Evolutionary conservation across 495 filamentous ascomycete species (phyloP).

Genomic region (Astrothelium subdiscretum): DNA sequence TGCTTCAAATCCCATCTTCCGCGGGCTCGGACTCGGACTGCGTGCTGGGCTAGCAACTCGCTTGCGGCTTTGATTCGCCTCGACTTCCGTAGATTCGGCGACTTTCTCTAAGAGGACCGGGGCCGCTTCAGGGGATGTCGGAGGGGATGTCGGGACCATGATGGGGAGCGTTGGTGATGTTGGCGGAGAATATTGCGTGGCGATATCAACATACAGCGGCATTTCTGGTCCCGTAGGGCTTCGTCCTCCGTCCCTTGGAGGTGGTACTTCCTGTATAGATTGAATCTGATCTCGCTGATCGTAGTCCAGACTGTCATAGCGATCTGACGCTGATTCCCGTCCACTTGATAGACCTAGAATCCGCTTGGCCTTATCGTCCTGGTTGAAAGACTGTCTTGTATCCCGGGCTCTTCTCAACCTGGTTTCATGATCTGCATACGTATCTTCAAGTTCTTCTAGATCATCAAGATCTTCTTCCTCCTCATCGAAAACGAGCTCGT

Average conservation of each 20-base stretch:
- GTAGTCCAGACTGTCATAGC: neutral
- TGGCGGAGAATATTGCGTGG: slow-evolving; percentile 72
- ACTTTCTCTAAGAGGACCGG: neutral
- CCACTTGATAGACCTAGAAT: slow-evolving; percentile 18
- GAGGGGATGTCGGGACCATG: neutral
- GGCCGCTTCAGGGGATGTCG: neutral
- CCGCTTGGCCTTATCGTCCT: slow-evolving; percentile 32
- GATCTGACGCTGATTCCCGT: slow-evolving; percentile 9
- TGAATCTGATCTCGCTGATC: neutral
- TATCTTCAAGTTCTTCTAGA: slow-evolving; percentile 27
- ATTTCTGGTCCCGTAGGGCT: slow-evolving; percentile 3
- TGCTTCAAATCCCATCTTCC: neutral
- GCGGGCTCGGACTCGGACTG: neutral
- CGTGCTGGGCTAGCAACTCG: slow-evolving; percentile 30
- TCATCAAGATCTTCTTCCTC: slow-evolving; percentile 55
- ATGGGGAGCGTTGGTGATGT: slow-evolving; percentile 49
- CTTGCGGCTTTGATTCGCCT: slow-evolving; percentile 62
- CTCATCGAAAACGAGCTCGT: slow-evolving; percentile 78
- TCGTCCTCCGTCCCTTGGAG: slow-evolving; percentile 1
- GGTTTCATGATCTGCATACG: slow-evolving; percentile 29
- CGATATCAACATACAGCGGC: slow-evolving; percentile 53
- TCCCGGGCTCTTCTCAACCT: slow-evolving; percentile 21
- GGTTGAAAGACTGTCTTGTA: slow-evolving; percentile 21
- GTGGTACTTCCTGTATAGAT: neutral
- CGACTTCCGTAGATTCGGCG: slow-evolving; percentile 43